phyloP scores from a whole-genome alignment of 2,329 filamentous ascomycete species.

The Bimuria novae-zelandiae region DNA sequence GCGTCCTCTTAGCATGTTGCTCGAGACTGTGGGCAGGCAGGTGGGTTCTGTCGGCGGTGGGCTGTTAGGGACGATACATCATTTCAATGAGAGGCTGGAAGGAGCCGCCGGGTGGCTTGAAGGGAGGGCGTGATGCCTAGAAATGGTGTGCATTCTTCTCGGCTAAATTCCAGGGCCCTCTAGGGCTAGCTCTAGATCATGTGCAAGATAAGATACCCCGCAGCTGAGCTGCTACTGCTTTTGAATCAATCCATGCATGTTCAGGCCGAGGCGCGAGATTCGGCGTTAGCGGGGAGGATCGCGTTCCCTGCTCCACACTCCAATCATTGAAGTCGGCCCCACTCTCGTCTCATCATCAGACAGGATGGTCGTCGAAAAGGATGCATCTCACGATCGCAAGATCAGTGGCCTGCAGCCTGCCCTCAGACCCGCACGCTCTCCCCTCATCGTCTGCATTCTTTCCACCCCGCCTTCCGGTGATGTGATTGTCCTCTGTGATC shows the following conservation, averaged over 20 bases:
- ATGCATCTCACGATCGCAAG: neutral
- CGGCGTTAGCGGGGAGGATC: neutral
- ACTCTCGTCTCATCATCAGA: constrained; percentile 3
- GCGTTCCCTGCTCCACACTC: neutral
- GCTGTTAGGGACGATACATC: constrained; percentile 33
- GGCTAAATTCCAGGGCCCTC: neutral
- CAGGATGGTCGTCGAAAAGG: constrained; percentile 1
- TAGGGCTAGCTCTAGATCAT: neutral
- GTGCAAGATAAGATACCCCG: constrained; percentile 14
- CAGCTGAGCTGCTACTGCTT: constrained; percentile 9
- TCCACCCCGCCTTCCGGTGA: neutral
- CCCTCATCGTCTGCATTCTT: neutral
- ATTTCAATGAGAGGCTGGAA: constrained; percentile 43
- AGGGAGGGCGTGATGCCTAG: constrained; percentile 29
- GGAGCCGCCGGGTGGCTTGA: constrained; percentile 43
- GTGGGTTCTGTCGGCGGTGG: constrained; percentile 40
- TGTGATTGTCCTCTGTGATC: neutral
- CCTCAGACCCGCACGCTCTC: neutral
- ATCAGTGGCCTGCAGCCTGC: neutral
- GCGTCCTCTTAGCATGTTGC: constrained; percentile 37
- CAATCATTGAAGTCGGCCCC: constrained; percentile 2
- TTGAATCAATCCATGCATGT: too few relatives aligned
- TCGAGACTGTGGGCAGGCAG: constrained; percentile 33
- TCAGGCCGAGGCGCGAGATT: too few relatives aligned
- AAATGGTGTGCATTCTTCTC: neutral